Percentiles rank a stretch among this genome's conserved stretches.
Evolutionary conservation across 2,329 filamentous ascomycete species (phyloP).

Genomic region (Botryosphaeria dothidea): DNA sequence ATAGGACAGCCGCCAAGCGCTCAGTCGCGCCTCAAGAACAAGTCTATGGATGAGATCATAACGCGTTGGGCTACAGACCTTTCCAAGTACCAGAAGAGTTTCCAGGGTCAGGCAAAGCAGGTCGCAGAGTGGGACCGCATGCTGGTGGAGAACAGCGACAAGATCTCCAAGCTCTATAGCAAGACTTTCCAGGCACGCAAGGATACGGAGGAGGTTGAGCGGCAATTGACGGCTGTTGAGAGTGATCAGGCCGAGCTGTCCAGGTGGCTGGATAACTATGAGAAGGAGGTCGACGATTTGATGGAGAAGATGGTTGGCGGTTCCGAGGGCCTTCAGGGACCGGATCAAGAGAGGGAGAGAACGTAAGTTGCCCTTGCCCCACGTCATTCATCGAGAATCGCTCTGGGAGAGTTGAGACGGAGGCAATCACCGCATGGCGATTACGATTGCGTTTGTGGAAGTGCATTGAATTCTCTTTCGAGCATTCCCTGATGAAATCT

Average conservation of each 20-base stretch:
- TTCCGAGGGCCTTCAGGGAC: slow-evolving; percentile 77
- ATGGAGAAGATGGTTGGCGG: slow-evolving; percentile 64
- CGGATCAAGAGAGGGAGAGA: slow-evolving; percentile 92
- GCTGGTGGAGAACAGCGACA: slow-evolving; percentile 90
- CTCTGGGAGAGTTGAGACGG: background rate
- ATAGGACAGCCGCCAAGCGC: slow-evolving; percentile 75
- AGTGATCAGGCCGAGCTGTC: slow-evolving; percentile 90
- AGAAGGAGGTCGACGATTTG: slow-evolving; percentile 87
- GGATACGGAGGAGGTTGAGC: slow-evolving; percentile 89
- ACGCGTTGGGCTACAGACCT: slow-evolving; percentile 95
- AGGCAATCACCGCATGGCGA: background rate
- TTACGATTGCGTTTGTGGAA: too few species aligned
- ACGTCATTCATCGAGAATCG: too few species aligned
- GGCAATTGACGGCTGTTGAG: slow-evolving; percentile 85
- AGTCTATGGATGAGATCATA: slow-evolving; percentile 98
- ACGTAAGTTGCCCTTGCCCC: slow-evolving; percentile 58
- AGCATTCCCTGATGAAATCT: too few species aligned
- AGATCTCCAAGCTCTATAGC: slow-evolving; percentile 89
- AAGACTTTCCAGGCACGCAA: slow-evolving; percentile 93
- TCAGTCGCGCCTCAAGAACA: slow-evolving; percentile 91
- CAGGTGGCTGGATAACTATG: slow-evolving; percentile 85
- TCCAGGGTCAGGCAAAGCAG: slow-evolving; percentile 84
- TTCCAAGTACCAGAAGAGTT: slow-evolving; percentile 95
- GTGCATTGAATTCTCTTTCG: too few species aligned
- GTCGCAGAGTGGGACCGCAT: slow-evolving; percentile 90